Base-by-base conservation (phyloP, 129 eudicot genomes). In the Arctium minus region DNA sequence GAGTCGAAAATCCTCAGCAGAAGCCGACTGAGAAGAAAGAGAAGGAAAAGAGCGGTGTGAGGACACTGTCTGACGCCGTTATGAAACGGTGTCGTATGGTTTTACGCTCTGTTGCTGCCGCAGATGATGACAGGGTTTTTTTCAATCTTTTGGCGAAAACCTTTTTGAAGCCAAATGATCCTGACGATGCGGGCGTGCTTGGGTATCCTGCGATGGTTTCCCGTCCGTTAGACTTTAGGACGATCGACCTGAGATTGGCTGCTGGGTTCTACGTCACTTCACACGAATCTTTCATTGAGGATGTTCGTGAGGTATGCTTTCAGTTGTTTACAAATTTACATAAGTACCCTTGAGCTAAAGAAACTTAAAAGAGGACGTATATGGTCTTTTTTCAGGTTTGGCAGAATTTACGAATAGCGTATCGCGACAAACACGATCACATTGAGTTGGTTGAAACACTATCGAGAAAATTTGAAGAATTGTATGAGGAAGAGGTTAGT, bases 151-250 rank as follows among this genome's bases (percentile, higher is more conserved):
- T 93, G 83, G 94, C 91, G 48, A 92, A 87, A 81, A 88, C 94
- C 6, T 13, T 81, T 83, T 76, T 91, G 81, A 90, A 82, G 73
- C 89, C 92, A 31, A 83, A 86, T 79, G 99, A 91, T 73, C 89
- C 89, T 75, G 98, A 96, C 87, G 98, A 96, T 73, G 88, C 92
- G 37, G 99, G 99, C 12, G 86, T 90, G 78, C 91, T 96, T 46
- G 98, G 99, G 33, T 90, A 91, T 83, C 97, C 98, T 80, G 93
- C 96, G 56, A 92, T 96, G 98, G 97, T 96, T 44, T 90, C 99
- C 60, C 96, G 99, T 50, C 98, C 98, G 30, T 82, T 96, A 67
- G 99, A 96, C 78, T 96, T 96, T 77, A 86, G 99, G 82, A 93
- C 98, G 32, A 88, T 96, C 82, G 99, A 96, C 76, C 79, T 93